phyloP scores from a whole-genome alignment of 176 grass and related monocot species.

The Aegilops longissima region DNA sequence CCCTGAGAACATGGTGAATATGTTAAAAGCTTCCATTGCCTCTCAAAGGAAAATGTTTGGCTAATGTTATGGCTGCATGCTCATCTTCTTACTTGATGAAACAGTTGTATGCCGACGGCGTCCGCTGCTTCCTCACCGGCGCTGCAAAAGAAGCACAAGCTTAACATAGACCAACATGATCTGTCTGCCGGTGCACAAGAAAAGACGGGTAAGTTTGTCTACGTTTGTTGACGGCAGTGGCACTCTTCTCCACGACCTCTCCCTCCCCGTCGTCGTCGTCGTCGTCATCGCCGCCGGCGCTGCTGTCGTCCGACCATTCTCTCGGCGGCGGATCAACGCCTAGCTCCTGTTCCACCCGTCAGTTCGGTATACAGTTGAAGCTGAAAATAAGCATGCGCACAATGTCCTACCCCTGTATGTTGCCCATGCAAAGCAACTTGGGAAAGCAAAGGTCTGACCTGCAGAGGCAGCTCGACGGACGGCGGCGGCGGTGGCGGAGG shows the following conservation, averaged over 20 bases:
- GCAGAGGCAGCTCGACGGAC: slow-evolving; percentile 38
- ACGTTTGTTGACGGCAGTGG: slow-evolving; percentile 53
- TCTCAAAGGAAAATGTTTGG: not conserved
- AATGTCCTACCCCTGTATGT: not conserved
- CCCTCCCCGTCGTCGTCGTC: not conserved
- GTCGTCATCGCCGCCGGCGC: slow-evolving; percentile 34
- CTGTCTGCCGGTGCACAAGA: not conserved
- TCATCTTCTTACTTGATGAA: slow-evolving; percentile 59
- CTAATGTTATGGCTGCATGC: not conserved
- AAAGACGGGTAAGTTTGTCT: not conserved
- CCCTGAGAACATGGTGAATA: slow-evolving; percentile 32
- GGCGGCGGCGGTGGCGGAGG: not conserved
- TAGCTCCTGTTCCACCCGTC: slow-evolving; percentile 35
- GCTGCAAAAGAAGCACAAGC: slow-evolving; percentile 26
- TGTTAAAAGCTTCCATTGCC: not conserved
- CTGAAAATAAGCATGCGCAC: not conserved
- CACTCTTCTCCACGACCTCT: not conserved
- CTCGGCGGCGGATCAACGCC: slow-evolving; percentile 20
- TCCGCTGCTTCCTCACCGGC: slow-evolving; percentile 58
- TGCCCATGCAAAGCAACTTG: not conserved
- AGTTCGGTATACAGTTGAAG: not conserved
- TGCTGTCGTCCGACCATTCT: slow-evolving; percentile 39
- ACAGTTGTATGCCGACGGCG: slow-evolving; percentile 70
- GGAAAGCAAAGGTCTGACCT: slow-evolving; percentile 22
- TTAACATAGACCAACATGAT: not conserved